Evolutionary conservation across 176 grass and related monocot genomes (phyloP).

Genomic region (Pontederia crassipes): DNA sequence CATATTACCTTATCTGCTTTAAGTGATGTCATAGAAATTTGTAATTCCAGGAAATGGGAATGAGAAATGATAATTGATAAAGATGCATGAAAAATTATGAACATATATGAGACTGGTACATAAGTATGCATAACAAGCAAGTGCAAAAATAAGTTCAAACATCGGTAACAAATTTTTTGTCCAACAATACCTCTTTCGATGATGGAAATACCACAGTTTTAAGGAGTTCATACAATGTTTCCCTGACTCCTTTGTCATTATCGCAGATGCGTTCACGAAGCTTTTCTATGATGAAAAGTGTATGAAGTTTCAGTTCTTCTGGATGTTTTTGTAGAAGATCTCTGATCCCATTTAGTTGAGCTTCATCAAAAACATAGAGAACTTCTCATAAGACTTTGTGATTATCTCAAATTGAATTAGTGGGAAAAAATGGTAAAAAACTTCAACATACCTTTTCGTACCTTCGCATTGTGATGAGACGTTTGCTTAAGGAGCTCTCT

Average conservation of each 20-base stretch:
- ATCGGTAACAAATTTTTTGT: background rate
- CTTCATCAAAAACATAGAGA: slow-evolving; percentile 34
- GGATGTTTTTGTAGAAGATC: slow-evolving; percentile 71
- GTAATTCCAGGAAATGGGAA: no score
- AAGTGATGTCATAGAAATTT: no score
- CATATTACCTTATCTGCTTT: no score
- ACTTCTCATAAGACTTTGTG: slow-evolving; percentile 1
- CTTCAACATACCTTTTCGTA: slow-evolving; percentile 18
- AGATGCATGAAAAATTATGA: no score
- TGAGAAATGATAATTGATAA: no score
- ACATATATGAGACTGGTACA: background rate
- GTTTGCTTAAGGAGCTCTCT: slow-evolving; percentile 35
- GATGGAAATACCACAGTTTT: slow-evolving; percentile 61
- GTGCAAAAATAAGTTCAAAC: background rate
- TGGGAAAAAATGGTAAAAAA: background rate
- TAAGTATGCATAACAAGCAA: slow-evolving; percentile 5
- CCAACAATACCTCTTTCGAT: slow-evolving; percentile 66
- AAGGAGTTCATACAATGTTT: slow-evolving; percentile 51
- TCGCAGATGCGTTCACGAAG: slow-evolving; percentile 53
- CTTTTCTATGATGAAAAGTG: slow-evolving; percentile 68
- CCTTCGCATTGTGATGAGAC: slow-evolving; percentile 33
- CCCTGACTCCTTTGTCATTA: slow-evolving; percentile 57
- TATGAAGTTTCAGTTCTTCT: slow-evolving; percentile 66
- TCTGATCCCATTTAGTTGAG: slow-evolving; percentile 48
- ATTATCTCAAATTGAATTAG: background rate